A percentile compares a stretch with the other conserved stretches of the same genome.
Conservation (phyloP, 1,284 basidiomycete species). For the Leccinum pachyderme region DNA sequence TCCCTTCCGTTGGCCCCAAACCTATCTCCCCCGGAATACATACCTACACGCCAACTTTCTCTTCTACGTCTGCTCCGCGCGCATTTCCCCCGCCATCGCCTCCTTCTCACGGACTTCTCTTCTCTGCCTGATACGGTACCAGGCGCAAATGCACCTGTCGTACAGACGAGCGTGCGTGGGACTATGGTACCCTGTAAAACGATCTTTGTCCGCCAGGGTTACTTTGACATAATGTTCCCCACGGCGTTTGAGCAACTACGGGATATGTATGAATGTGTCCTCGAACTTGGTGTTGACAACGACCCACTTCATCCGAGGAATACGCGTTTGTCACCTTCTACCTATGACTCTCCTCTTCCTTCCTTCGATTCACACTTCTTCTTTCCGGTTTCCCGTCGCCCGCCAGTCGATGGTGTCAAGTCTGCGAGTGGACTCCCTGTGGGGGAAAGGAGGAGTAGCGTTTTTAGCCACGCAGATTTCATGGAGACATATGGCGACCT, state of each 20-base stretch:
- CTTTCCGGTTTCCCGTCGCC: constrained; percentile 59
- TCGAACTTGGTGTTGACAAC: constrained; percentile 43
- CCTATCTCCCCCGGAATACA: constrained; percentile 84
- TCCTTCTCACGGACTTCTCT: constrained; percentile 92
- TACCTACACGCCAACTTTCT: constrained; percentile 89
- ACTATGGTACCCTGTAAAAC: constrained; percentile 88
- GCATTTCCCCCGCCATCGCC: constrained; percentile 87
- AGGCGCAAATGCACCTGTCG: constrained; percentile 90
- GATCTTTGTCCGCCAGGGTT: constrained; percentile 91
- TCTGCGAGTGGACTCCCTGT: constrained; percentile 76
- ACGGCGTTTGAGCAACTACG: constrained; percentile 85
- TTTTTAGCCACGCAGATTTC: constrained; percentile 85
- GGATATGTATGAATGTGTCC: constrained; percentile 85
- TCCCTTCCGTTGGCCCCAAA: constrained; percentile 89
- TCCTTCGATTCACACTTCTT: constrained; percentile 66
- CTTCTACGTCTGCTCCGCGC: constrained; percentile 82
- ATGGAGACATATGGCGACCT: constrained; percentile 79
- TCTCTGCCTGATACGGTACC: constrained; percentile 83
- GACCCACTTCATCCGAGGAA: constrained; percentile 28
- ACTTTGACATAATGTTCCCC: constrained; percentile 99
- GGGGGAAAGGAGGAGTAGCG: constrained; percentile 75
- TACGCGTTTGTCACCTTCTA: constrained; percentile 47
- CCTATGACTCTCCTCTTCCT: constrained; percentile 44
- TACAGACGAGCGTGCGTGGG: constrained; percentile 88
- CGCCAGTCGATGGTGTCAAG: constrained; percentile 61